Evolutionary conservation across 1,139 yeast species (phyloP).

Genomic region (Debaryomyces sp.): DNA sequence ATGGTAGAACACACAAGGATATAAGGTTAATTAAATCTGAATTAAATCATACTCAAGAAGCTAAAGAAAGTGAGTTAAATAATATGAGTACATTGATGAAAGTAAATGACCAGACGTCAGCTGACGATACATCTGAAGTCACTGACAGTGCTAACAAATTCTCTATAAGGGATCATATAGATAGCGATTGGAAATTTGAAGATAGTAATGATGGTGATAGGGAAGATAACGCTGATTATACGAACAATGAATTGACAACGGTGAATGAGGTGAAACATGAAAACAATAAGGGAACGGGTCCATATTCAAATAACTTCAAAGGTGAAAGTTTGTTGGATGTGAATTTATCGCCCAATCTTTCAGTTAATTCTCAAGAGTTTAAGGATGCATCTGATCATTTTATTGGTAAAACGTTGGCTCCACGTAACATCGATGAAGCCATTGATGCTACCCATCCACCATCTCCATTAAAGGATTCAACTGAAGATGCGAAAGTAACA

Average conservation of each 20-base stretch:
- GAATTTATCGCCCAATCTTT: constrained; percentile 19
- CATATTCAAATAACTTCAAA: not conserved
- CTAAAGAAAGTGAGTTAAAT: not conserved
- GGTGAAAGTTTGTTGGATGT: constrained; percentile 11
- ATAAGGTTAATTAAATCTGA: constrained; percentile 7
- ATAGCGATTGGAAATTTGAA: constrained; percentile 44
- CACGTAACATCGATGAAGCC: constrained; percentile 22
- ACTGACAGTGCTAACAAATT: constrained; percentile 22
- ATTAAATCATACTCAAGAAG: not conserved
- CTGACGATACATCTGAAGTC: constrained; percentile 12
- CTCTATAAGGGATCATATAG: constrained; percentile 39
- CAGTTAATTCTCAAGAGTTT: constrained; percentile 16
- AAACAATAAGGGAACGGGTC: not conserved
- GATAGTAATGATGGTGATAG: constrained; percentile 48
- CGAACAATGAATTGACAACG: constrained; percentile 24
- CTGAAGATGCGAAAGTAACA: constrained; percentile 8
- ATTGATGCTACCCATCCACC: constrained; percentile 25
- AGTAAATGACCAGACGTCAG: not conserved
- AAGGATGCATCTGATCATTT: constrained; percentile 23
- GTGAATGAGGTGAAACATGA: constrained; percentile 5
- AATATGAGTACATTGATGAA: not conserved
- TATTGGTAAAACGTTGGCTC: constrained; percentile 23
- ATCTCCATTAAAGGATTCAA: constrained; percentile 7
- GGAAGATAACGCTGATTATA: constrained; percentile 42
- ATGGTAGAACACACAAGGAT: constrained; percentile 8